Evolutionary conservation across 139 green algal genomes (phyloP).

Genomic region (Chlorella sp.): DNA sequence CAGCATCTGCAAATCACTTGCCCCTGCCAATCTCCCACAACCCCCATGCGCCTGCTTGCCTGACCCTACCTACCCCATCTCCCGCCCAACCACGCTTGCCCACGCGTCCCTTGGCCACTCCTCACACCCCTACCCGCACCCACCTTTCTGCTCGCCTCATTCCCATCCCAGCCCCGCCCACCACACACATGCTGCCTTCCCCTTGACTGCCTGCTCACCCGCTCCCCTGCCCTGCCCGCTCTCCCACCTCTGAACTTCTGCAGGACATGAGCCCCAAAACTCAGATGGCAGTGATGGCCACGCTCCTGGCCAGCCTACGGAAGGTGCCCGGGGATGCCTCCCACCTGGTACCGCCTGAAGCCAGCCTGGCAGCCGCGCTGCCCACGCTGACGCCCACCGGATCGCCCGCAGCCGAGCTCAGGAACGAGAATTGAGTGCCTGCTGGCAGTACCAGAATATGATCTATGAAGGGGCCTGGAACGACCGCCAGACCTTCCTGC

Average conservation of each 20-base stretch:
- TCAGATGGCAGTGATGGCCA: constrained; percentile 21
- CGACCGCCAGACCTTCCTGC: too few species aligned
- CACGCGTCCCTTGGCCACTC: neutral
- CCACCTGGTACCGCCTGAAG: neutral
- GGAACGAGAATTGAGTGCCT: neutral
- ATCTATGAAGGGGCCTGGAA: too few species aligned
- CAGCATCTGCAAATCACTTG: too few species aligned
- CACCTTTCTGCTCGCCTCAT: too few species aligned
- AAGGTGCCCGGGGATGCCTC: neutral
- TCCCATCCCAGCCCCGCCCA: too few species aligned
- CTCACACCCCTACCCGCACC: too few species aligned
- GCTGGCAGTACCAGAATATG: too few species aligned
- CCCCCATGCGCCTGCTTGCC: too few species aligned
- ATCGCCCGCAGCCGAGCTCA: neutral
- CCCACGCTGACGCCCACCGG: neutral
- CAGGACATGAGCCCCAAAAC: constrained; percentile 1
- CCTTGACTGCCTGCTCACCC: neutral
- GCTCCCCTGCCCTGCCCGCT: neutral
- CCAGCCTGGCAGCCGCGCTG: neutral
- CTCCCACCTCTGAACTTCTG: neutral
- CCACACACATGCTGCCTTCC: neutral
- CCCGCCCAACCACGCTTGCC: neutral
- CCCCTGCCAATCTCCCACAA: too few species aligned
- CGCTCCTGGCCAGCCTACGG: constrained; percentile 10
- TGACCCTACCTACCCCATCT: too few species aligned